Percentiles rank a stretch among this genome's conserved stretches.
These are phyloP conservation scores for Xylariaceae sp. DNA, from an alignment of 2,329 filamentous ascomycete genomes.

Conservation along the genomic window DNA sequence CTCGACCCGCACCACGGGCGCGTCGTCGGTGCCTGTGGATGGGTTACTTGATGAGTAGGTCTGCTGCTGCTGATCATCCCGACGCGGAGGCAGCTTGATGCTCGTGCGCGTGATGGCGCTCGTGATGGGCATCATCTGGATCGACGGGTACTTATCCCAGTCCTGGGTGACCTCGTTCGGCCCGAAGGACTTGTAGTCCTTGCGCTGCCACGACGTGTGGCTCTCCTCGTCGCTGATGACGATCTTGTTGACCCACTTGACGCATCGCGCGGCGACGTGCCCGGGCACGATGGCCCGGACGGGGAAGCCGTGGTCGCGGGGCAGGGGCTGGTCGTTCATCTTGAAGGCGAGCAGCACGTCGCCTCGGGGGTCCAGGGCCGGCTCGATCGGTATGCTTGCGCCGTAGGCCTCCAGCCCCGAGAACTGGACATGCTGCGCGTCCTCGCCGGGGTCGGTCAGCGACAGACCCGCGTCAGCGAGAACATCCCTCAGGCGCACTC, in stretches of 20 bases:
- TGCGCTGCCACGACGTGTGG: constrained; percentile 55
- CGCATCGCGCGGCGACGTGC: constrained; percentile 57
- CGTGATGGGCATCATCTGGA: constrained; percentile 62
- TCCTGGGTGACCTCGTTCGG: constrained; percentile 53
- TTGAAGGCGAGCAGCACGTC: constrained; percentile 60
- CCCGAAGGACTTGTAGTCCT: constrained; percentile 63
- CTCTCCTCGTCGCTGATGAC: constrained; percentile 60
- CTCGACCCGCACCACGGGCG: constrained; percentile 30
- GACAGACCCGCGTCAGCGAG: constrained; percentile 32
- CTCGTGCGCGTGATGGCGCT: constrained; percentile 50
- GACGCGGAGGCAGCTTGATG: constrained; percentile 7
- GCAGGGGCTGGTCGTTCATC: constrained; percentile 59
- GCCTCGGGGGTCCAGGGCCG: constrained; percentile 50
- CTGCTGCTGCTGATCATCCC: too few relatives aligned
- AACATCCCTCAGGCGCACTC: constrained; percentile 36
- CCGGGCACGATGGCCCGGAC: constrained; percentile 56
- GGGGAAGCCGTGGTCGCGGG: constrained; percentile 59
- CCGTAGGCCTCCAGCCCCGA: constrained; percentile 53
- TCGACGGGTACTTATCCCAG: constrained; percentile 55
- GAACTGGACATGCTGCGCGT: constrained; percentile 34
- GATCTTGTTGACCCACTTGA: constrained; percentile 63
- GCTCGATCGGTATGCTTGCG: constrained; percentile 52
- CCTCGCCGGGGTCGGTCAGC: constrained; percentile 20
- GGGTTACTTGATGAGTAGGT: too few relatives aligned
- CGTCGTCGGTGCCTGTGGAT: constrained; percentile 2